Evolutionary conservation across 2,329 filamentous ascomycete genomes (phyloP).

Genomic region (Ceratocystis papillata): DNA sequence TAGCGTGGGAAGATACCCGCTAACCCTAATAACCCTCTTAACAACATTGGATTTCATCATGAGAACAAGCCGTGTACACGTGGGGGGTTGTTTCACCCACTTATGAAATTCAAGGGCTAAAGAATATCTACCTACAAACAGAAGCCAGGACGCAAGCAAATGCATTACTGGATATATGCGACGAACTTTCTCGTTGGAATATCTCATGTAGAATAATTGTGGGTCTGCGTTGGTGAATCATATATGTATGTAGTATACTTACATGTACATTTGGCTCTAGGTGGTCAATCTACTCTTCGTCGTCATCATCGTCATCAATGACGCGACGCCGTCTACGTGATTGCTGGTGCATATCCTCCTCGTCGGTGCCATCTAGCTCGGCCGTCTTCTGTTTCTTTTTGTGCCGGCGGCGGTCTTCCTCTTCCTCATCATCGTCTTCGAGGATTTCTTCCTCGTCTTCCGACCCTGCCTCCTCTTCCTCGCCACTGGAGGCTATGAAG

Average conservation of each 20-base stretch:
- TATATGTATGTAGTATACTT: neutral
- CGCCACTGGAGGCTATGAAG: constrained; percentile 65
- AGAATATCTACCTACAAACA: too few relatives aligned
- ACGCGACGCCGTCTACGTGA: constrained; percentile 45
- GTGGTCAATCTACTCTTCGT: constrained; percentile 31
- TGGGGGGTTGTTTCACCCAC: too few relatives aligned
- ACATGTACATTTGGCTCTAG: neutral
- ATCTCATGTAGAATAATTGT: neutral
- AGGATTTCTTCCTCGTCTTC: constrained; percentile 55
- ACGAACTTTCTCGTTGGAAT: neutral
- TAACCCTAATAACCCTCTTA: neutral
- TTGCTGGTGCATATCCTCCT: constrained; percentile 46
- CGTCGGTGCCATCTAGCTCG: constrained; percentile 37
- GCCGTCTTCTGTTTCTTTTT: constrained; percentile 44
- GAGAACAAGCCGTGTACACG: too few relatives aligned
- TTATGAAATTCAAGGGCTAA: too few relatives aligned
- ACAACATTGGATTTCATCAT: neutral
- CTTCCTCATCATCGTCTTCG: constrained; percentile 38
- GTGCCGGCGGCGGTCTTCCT: constrained; percentile 32
- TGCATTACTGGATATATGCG: too few relatives aligned
- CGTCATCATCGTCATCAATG: constrained; percentile 52
- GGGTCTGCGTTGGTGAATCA: neutral
- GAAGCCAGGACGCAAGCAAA: too few relatives aligned
- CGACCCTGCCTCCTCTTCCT: constrained; percentile 53
- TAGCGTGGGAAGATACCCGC: neutral